Conservation (phyloP, 257 asterid genomes). For the Solanum pinnatisectum region DNA sequence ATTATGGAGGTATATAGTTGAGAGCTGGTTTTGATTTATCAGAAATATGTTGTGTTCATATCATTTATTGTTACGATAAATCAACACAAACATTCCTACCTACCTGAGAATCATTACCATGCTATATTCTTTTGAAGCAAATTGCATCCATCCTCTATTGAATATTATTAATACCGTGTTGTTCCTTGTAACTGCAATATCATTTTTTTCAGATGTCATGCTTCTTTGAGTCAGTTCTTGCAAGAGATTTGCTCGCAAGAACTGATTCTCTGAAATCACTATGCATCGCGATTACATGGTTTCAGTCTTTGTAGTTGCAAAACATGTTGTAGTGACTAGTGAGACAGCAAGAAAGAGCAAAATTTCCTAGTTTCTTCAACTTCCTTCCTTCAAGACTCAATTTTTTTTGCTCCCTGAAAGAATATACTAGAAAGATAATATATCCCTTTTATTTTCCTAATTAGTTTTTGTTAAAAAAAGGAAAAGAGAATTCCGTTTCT, state of each 20-base stretch:
- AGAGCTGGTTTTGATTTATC: neutral
- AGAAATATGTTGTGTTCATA: neutral
- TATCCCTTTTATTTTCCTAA: neutral
- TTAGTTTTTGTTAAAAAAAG: neutral
- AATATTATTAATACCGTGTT: neutral
- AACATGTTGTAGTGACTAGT: neutral
- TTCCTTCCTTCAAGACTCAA: neutral
- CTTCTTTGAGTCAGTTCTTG: neutral
- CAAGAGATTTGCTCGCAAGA: neutral
- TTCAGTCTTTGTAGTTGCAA: neutral
- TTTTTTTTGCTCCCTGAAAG: neutral
- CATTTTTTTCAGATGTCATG: neutral
- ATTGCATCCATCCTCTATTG: neutral
- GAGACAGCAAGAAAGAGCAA: neutral
- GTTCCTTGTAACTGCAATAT: neutral
- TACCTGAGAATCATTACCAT: neutral
- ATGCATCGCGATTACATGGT: neutral
- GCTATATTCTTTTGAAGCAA: neutral
- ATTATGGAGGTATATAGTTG: neutral
- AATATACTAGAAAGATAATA: neutral
- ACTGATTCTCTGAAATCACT: neutral
- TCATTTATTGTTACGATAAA: neutral
- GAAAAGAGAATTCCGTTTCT: neutral
- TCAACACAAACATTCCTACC: neutral
- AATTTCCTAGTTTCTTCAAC: neutral